A percentile compares a stretch with the other conserved stretches of the same genome.
phyloP scores from a whole-genome alignment of 2,329 filamentous ascomycete genomes.

The Exophiala phaeomuriformis region DNA sequence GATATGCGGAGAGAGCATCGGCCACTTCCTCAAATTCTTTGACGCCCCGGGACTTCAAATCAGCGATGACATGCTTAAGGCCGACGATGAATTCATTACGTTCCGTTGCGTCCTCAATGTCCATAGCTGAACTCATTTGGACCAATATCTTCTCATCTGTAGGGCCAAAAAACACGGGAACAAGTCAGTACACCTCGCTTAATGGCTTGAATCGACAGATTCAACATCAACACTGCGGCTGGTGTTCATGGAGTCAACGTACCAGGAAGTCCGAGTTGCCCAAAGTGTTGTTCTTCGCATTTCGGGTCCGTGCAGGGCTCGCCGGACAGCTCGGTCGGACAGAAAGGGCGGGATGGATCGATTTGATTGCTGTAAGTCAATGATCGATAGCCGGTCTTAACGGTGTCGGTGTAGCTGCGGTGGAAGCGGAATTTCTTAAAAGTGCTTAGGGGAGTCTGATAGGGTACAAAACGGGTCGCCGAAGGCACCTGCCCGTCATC shows the following conservation, averaged over 20 bases:
- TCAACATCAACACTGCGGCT: neutral
- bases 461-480: conserved; percentile 50
- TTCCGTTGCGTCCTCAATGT: conserved; percentile 41
- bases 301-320: conserved; percentile 65
- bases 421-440: conserved; percentile 92
- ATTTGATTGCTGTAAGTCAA: conserved; percentile 92
- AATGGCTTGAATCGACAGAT: neutral
- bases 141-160: conserved; percentile 47
- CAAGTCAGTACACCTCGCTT: conserved; percentile 1
- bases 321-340: conserved; percentile 64
- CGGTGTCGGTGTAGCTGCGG: conserved; percentile 60
- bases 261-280: conserved; percentile 65
- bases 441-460: conserved; percentile 71
- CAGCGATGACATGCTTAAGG: conserved; percentile 44
- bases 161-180: conserved; percentile 30
- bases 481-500: conserved; percentile 8
- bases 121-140: conserved; percentile 42
- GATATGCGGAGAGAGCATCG: conserved; percentile 44
- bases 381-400: conserved; percentile 73
- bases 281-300: conserved; percentile 77
- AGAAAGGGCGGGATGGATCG: conserved; percentile 65
- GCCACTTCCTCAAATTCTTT: conserved; percentile 46
- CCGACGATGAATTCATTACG: conserved; percentile 40
- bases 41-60: conserved; percentile 43
- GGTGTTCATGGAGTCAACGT: conserved; percentile 37